Conservation (phyloP, 208 protist genomes). For the Naegleria lovaniensis region DNA sequence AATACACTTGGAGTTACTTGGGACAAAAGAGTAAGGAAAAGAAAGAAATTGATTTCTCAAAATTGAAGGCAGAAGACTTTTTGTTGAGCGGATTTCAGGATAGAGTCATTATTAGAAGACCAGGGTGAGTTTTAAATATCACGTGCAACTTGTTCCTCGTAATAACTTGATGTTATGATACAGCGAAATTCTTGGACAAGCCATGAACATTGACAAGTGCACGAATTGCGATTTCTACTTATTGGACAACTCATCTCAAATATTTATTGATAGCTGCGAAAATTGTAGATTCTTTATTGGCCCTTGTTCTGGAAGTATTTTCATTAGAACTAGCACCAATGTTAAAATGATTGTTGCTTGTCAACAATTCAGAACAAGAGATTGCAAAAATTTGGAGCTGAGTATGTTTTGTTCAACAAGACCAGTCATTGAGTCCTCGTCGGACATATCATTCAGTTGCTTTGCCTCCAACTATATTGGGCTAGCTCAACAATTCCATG, state of each 20-base stretch:
- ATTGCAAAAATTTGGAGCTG: conserved; percentile 68
- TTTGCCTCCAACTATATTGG: conserved; percentile 26
- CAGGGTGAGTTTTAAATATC: background rate
- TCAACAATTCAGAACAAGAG: conserved; percentile 78
- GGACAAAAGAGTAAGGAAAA: background rate
- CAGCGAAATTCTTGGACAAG: conserved; percentile 28
- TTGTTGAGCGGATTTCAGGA: background rate
- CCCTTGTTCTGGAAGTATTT: conserved; percentile 77
- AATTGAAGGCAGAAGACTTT: background rate
- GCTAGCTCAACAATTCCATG: conserved; percentile 14
- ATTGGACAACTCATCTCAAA: conserved; percentile 71
- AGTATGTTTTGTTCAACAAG: background rate
- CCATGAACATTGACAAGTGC: conserved; percentile 74
- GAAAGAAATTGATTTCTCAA: background rate
- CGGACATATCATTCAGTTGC: background rate
- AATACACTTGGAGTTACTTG: background rate
- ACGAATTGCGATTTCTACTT: conserved; percentile 70
- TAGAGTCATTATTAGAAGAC: background rate
- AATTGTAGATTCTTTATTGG: conserved; percentile 78
- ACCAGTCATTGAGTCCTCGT: conserved; percentile 34
- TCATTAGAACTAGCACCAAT: conserved; percentile 79
- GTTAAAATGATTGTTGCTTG: conserved; percentile 78
- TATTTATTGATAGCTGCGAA: conserved; percentile 80
- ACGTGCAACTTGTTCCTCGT: background rate
- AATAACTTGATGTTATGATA: background rate